Base-by-base conservation (phyloP, 495 filamentous ascomycete genomes). In the Talaromyces ruber region DNA sequence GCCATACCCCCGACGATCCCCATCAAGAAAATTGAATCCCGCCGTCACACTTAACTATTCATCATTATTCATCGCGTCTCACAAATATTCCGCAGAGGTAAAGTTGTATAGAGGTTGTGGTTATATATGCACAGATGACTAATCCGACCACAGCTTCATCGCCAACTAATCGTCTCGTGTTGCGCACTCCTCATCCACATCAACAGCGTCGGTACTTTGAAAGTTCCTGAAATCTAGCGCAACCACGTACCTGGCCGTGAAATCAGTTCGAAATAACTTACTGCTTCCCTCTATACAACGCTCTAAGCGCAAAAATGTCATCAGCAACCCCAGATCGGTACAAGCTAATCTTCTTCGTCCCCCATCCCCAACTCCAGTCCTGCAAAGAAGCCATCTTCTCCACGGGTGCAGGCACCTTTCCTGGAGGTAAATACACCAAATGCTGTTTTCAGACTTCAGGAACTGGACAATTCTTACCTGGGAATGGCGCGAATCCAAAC, bases 301-400 rank as follows among this genome's bases (percentile, higher is more conserved):
- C 12, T 22, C 18, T 47, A 21, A 18, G 4, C n/a, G 4, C 51
- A 54, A 54, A 54, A 29, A 60, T 60, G 59, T 50, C 59, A 21
- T 21, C 59, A 60, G 16, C 58, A 18, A 58, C 64, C 43, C 28
- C 68, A 30, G 70, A 71, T 60, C 78, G 78, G 63, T 81, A 78
- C 71, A 81, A 80, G 45, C 78, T 81, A 26, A 62, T 80, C 63
- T 81, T 80, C 71, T 79, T 71, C 61, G 79, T 79, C 16, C 79
- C 79, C 0, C 66, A 71, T 43, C 61, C 69, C 24, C 67, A 76
- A 62, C 63, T 72, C 21, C 74, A 80, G 37, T 32, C 63, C 12
- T 79, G 76, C 64, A 81, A 80, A 64, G 72, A 79, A 50, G 78
- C 78, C 50, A 64, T 81, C 59, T 81, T 81, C 66, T 68, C 72